phyloP scores from a whole-genome alignment of 805 yeast species.

The Isabelozyma heimii region DNA sequence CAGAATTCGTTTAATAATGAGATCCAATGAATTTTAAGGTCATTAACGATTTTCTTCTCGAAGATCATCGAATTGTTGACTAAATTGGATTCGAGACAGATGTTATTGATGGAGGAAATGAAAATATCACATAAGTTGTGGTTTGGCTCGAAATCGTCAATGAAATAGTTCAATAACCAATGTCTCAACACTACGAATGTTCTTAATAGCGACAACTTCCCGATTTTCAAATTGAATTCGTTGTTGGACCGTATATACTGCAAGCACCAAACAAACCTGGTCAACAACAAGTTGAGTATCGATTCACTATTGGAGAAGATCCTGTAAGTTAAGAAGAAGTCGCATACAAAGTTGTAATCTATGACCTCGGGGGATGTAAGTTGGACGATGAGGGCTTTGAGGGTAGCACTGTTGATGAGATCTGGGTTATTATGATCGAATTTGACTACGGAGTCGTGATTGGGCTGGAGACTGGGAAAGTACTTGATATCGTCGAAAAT shows the following conservation, averaged over 20 bases:
- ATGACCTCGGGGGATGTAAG: conserved; percentile 70
- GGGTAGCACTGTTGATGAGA: conserved; percentile 33
- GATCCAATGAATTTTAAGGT: conserved; percentile 43
- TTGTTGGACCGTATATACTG: conserved; percentile 33
- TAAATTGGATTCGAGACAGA: conserved; percentile 28
- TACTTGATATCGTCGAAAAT: conserved; percentile 33
- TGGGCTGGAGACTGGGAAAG: conserved; percentile 28
- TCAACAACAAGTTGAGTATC: conserved; percentile 57
- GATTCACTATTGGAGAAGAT: conserved; percentile 59
- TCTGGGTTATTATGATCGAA: conserved; percentile 34
- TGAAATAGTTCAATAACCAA: conserved; percentile 85
- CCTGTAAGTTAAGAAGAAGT: conserved; percentile 83
- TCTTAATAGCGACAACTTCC: conserved; percentile 68
- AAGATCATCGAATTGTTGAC: conserved; percentile 23
- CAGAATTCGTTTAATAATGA: conserved; percentile 31
- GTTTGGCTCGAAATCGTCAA: conserved; percentile 62
- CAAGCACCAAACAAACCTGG: conserved; percentile 73
- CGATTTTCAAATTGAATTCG: conserved; percentile 37
- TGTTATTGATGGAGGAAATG: conserved; percentile 46
- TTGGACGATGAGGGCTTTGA: conserved; percentile 53
- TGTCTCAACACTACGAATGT: conserved; percentile 86
- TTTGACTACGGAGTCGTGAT: conserved; percentile 22
- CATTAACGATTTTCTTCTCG: conserved; percentile 34
- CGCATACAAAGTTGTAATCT: conserved; percentile 76
- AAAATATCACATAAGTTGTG: conserved; percentile 38